Evolutionary conservation across 2,329 filamentous ascomycete species (phyloP), one percentile per base, ranked within the genome.

Genomic region (Beauveria pseudobassiana): DNA sequence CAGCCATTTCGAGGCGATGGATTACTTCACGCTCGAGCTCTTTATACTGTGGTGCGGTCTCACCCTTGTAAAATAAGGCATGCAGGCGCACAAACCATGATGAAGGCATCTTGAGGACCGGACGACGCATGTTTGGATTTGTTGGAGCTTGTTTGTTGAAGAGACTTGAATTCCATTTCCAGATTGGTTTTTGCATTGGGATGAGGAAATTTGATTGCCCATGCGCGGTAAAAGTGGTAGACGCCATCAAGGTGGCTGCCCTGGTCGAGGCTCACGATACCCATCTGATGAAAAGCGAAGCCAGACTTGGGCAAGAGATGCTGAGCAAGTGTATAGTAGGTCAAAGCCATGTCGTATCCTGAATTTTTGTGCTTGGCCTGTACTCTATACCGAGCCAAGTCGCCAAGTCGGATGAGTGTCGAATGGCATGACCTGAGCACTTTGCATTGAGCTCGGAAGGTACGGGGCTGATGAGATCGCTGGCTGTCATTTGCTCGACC

Each of bases 21-120:
- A 96, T 79, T 14, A 98, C 89, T 72, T 96, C 91, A 62, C 86
- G 86, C 73, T 97, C 93, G 30, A 97, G 78, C 71, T 96, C 92
- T 59, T 88, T 84, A 65, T 92, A 89, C 64, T 88, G 86, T 1
- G 85, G 76, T 68, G 95, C 93, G 50, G 86, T 82, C 63, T 88
- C 81, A 38, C 91, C 92, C 64, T 87, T 87, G 75, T 89, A 93
- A 73, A 90, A 93, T 70, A 88, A 86, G 53, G 91, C 91, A 71
- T 97, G 93, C 49, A 97, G 82, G 67, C 89, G 87, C 63, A 93
- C 83, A 69, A 97, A 96, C 88, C 92, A 86, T 84, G 52, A 87
- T 79, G 61, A 96, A 82, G 42, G 87, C 85, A 66, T 86, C 83
- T 45, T 82, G 80, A 1, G 82, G 80, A 61, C 83, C 81, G 9